Evolutionary conservation across 1,284 basidiomycete species (phyloP), one percentile per base, ranked within the genome.

Genomic region (Moniliella sp.): DNA sequence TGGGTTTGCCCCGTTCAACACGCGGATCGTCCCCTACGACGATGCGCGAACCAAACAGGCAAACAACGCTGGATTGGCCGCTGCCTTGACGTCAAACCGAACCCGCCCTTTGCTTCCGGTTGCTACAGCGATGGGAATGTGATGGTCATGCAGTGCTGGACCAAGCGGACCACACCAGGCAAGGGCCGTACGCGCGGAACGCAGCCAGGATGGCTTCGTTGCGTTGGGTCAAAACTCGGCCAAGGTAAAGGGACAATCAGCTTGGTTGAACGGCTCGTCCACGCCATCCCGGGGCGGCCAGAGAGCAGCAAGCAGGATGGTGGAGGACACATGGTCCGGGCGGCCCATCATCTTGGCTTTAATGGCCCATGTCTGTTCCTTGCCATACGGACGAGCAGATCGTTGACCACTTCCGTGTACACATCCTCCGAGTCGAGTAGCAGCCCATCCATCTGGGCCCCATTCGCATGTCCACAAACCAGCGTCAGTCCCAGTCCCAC

Each of bases 301-400:
- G 17, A 59, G 34, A 1, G 46, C 36, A 7, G 41, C 41, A 12
- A 59, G 41, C 7, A 59, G 39, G 13, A 46, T 56, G 34, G 45
- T 36, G 42, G 33, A 11, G 7, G n/a, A n/a, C n/a, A n/a, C n/a
- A n/a, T n/a, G n/a, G 28, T 59, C 55, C 2, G 57, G 58, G 30
- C 50, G 49, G 19, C 58, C 58, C 58, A 61, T 61, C 2, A 61
- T 40, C 28, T 42, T 42, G 16, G 48, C 41, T 37, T 61, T 61
- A 49, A 61, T 57, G 27, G 47, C 53, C 57, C 57, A 61, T 1
- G 49, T 52, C 41, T 58, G 50, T 37, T 58, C 43, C 31, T 57
- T 59, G 27, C 56, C 56, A 27, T 57, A 55, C 1, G 57, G 58
- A 25, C 35, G 15, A 61, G 39, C 4, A 60, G 40, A 19, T 58